Base-by-base conservation (phyloP, 2,329 filamentous ascomycete species). In the Fusarium zealandicum region DNA sequence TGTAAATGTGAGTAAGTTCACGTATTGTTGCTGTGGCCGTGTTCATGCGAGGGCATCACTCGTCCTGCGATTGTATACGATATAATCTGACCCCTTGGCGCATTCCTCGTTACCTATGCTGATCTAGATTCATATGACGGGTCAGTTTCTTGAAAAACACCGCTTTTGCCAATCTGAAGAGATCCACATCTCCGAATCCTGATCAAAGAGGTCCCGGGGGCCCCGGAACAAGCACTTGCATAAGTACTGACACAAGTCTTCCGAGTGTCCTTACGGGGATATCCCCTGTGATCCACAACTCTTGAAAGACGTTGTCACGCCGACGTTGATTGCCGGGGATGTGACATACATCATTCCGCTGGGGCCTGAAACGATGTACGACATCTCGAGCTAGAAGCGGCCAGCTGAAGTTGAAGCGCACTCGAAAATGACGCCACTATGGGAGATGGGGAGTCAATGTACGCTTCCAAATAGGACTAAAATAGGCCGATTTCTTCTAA, bases 211-310 rank as follows among this genome's bases (percentile, higher is more conserved):
- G 31, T n/a, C 13, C 42, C 30, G 44, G 54, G 35, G 31, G 11
- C 13, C 42, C 49, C 30, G 44, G 53, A 18, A 45, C 27, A 17
- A 59, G 35, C 30, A 51, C 53, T 61, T 54, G 57, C 57, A 54
- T 39, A 4, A 37, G 48, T 40, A 22, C 20, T 4, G 20, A 22
- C 7, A 44, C 44, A 48, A 35, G 50, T 37, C 44, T 32, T 40
- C 58, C 44, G 44, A 45, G 32, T 38, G 54, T 18, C 41, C 40
- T 31, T 16, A 25, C 49, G 33, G 16, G 48, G 44, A 46, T 59
- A 37, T 13, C 38, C 54, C 53, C 41, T 55, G 49, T 22, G 22
- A 37, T 46, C 32, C 22, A 45, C 30, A 27, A n/a, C 8, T 28
- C 14, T 30, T 36, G 32, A 45, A 22, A 17, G 32, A 20, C 35